Conservation (phyloP, 2,329 filamentous ascomycete species). For the Zasmidium angulare region DNA sequence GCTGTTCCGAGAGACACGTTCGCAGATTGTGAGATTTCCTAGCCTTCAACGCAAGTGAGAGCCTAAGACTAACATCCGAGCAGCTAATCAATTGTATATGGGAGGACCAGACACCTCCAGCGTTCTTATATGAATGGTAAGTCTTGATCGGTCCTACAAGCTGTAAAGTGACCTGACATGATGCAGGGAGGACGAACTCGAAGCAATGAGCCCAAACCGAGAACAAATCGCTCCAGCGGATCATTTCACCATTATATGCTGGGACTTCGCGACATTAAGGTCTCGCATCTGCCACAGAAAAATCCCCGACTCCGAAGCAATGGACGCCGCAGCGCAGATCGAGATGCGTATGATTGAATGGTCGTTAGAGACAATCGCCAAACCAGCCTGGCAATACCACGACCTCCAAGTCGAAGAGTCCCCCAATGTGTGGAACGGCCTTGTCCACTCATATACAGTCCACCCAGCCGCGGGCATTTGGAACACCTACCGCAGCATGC, state of each 20-base stretch:
- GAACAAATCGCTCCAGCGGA: slow-evolving; percentile 24
- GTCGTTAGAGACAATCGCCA: slow-evolving; percentile 23
- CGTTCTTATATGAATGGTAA: slow-evolving; percentile 29
- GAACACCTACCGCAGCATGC: slow-evolving; percentile 29
- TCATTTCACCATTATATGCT: slow-evolving; percentile 23
- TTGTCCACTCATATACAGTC: slow-evolving; percentile 26
- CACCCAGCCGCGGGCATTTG: slow-evolving; percentile 25
- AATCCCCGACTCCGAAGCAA: slow-evolving; percentile 25
- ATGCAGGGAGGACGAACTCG: slow-evolving; percentile 23
- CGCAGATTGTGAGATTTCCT: slow-evolving; percentile 20
- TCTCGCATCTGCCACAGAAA: slow-evolving; percentile 16
- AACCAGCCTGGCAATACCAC: slow-evolving; percentile 27
- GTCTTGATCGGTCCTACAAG: neutral
- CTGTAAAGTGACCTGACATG: neutral
- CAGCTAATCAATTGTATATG: slow-evolving; percentile 30
- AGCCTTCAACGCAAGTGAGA: too few species aligned
- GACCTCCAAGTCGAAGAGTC: slow-evolving; percentile 29
- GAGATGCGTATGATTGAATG: slow-evolving; percentile 31
- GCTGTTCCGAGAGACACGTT: slow-evolving; percentile 32
- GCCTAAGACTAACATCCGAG: neutral
- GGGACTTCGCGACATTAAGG: slow-evolving; percentile 28
- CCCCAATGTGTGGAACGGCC: slow-evolving; percentile 33
- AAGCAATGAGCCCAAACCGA: slow-evolving; percentile 10
- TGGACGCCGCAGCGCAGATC: slow-evolving; percentile 22
- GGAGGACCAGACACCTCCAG: slow-evolving; percentile 31